Evolutionary conservation across 441 rosid species (phyloP), one percentile per base, ranked within the genome.

Genomic region (Biscutella auriculata): DNA sequence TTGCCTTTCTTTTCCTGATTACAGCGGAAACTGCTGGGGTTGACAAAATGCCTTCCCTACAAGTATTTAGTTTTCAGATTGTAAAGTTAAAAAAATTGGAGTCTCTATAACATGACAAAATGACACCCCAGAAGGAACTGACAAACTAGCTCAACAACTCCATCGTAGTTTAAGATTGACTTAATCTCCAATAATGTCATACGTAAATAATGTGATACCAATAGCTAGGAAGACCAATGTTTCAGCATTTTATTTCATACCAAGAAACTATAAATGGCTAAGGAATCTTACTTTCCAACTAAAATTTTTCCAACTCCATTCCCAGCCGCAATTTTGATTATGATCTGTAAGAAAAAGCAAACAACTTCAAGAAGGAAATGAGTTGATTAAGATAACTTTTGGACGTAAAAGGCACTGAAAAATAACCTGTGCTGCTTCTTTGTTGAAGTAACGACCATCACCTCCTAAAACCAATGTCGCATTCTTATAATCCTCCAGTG

Each of bases 1-100:
- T 72, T 63, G 72, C 96, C 91, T 85, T 83, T 73, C 81, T 72
- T 79, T 83, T 80, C 55, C 95, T 70, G 48, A 93, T 93, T 10
- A 93, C 95, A 71, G 89, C 93, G 63, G 91, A 93, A 69, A 89
- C 99, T 54, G 91, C 95, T 51, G 95, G 93, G 11, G 96, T 89
- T 32, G 93, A 93, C 80, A 89, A 19, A 70, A 85, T 69, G 13
- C 96, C 96, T 32, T 93, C 96, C 87, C 91, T 87, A 76, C 54
- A 75, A 67, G 21, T 8, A 27, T 50, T 43, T 63, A 16, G 59
- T 10, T 44, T 32, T 26, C 25, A 42, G 29, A 8, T 14, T 9
- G 17, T 40, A 11, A n/a, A 58, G 39, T 49, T 6, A 13, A 30
- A 54, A 15, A 12, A 46, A 6, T 1, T 51, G 28, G 27, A 54